Percentiles rank a stretch among this genome's conserved stretches.
Evolutionary conservation across 257 asterid genomes (phyloP).

Genomic region (Primulina tabacum): DNA sequence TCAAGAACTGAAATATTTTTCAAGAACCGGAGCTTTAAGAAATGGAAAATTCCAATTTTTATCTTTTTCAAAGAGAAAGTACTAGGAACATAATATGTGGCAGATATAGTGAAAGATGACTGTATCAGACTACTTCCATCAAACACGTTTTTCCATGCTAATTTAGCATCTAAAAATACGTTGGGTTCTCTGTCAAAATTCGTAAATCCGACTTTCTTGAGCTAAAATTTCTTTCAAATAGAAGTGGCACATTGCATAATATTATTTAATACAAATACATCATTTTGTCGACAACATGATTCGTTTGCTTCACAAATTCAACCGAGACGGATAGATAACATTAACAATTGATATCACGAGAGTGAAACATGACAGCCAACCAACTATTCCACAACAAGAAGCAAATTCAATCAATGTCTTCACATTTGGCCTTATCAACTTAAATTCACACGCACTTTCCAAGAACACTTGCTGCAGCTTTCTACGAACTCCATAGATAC

Average conservation of each 20-base stretch:
- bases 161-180: neutral
- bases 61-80: neutral
- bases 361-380: conserved; percentile 43
- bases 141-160: too few species aligned
- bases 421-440: neutral
- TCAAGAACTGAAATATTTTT: neutral
- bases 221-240: neutral
- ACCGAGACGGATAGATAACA: conserved; percentile 15
- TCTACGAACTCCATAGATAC: neutral
- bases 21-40: neutral
- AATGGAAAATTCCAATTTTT: neutral
- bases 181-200: neutral
- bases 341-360: conserved; percentile 52
- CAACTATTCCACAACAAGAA: conserved; percentile 35
- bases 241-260: neutral
- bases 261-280: neutral
- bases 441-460: neutral
- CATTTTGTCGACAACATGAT: conserved; percentile 6
- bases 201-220: neutral
- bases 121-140: too few species aligned
- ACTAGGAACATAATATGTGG: neutral
- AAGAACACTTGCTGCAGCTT: conserved; percentile 7
- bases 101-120: neutral
- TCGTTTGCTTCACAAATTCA: conserved; percentile 17
- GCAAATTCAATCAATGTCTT: conserved; percentile 21